A percentile compares a stretch with the other conserved stretches of the same genome.
Conservation (phyloP, 495 filamentous ascomycete genomes). For the Emericellopsis terricola region DNA sequence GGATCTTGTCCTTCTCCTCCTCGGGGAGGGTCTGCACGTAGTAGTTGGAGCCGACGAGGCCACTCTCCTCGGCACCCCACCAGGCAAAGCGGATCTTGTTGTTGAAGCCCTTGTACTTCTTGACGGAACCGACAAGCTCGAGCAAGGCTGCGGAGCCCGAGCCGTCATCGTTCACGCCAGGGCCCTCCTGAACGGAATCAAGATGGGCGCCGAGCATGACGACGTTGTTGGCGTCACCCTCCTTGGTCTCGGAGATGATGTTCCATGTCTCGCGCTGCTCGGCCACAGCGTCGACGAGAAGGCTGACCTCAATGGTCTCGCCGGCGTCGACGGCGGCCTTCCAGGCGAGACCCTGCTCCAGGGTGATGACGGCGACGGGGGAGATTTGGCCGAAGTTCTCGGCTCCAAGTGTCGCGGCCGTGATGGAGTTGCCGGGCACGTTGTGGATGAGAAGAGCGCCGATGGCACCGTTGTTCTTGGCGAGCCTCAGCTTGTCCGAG, state of each 20-base stretch:
- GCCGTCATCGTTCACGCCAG: constrained; percentile 19
- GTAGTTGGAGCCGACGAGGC: constrained; percentile 21
- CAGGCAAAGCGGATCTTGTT: constrained; percentile 26
- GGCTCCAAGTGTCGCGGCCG: constrained; percentile 8
- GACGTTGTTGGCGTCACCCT: constrained; percentile 18
- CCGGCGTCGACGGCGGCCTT: constrained; percentile 5
- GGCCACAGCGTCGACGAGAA: constrained; percentile 7
- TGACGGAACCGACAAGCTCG: constrained; percentile 14
- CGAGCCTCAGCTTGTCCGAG: constrained; percentile 9
- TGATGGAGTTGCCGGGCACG: not conserved
- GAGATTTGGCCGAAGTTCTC: constrained; percentile 11
- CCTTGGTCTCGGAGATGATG: constrained; percentile 20
- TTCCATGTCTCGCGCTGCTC: constrained; percentile 11
- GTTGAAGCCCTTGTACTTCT: constrained; percentile 13
- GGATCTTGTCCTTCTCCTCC: constrained; percentile 17
- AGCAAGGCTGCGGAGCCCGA: constrained; percentile 20
- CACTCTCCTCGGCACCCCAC: constrained; percentile 28
- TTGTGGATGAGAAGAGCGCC: constrained; percentile 16
- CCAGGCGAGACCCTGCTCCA: constrained; percentile 7
- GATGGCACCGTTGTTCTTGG: constrained; percentile 7
- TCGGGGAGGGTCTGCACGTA: constrained; percentile 17
- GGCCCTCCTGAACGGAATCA: constrained; percentile 25
- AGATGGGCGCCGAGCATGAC: constrained; percentile 24
- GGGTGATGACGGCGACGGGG: constrained; percentile 13
- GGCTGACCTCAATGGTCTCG: constrained; percentile 4